Evolutionary conservation across 306 rosid species (phyloP).

Genomic region (Gillenia trifoliata): DNA sequence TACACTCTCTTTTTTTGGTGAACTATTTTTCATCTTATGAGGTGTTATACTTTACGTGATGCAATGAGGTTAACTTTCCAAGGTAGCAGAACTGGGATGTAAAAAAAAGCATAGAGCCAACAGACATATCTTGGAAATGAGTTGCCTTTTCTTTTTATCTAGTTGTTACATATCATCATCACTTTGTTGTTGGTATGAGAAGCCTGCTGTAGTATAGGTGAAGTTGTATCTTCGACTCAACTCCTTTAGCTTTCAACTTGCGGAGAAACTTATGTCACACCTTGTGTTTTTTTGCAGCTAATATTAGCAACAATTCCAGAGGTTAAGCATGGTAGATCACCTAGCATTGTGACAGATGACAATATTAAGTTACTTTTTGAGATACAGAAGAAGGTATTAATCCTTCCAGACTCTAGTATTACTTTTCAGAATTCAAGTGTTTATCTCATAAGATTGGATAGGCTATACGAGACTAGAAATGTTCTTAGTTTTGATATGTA

Average conservation of each 20-base stretch:
- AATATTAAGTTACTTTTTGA: conserved; percentile 84
- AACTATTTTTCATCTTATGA: conserved; percentile 7
- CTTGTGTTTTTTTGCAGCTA: conserved; percentile 42
- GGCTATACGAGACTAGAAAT: neutral
- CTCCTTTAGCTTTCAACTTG: neutral
- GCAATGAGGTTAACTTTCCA: neutral
- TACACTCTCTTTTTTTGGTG: neutral
- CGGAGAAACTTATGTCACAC: neutral
- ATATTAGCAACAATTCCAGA: conserved; percentile 77
- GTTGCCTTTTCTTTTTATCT: neutral
- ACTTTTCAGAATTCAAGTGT: conserved; percentile 2
- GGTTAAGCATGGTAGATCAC: conserved; percentile 44
- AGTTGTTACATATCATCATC: neutral
- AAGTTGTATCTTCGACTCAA: neutral
- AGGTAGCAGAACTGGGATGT: neutral
- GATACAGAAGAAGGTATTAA: conserved; percentile 74
- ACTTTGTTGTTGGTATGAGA: neutral
- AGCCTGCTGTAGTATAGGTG: neutral
- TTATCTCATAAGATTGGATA: neutral
- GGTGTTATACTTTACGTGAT: conserved; percentile 1
- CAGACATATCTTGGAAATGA: neutral
- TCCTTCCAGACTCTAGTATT: conserved; percentile 21
- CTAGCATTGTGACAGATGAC: conserved; percentile 76
- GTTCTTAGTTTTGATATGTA: neutral
- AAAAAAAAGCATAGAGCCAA: neutral